Base-by-base conservation (phyloP, 2,329 filamentous ascomycete species). In the Trichoderma guizhouense region DNA sequence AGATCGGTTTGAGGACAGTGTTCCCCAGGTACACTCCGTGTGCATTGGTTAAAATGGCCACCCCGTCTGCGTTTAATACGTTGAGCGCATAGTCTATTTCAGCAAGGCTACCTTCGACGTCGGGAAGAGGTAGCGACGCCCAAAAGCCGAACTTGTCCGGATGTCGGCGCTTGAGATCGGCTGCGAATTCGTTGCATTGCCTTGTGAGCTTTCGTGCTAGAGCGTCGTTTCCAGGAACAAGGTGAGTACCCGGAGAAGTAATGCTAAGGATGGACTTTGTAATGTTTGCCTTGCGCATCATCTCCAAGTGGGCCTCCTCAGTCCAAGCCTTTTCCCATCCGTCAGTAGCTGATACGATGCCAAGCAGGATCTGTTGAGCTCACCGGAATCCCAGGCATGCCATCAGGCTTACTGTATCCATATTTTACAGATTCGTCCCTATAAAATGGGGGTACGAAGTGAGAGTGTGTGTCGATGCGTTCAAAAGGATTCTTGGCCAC, bases 251-350 rank as follows among this genome's bases (percentile, higher is more conserved):
- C 0, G 87, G 88, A 0, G 84, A 84, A 7, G 84, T 86, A 76
- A 89, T 84, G 75, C 85, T 87, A 11, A 90, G 78, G 47, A 89
- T 85, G 12, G 86, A 86, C 75, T 84, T 86, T 5, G 77, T 77
- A 72, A 90, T 86, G 73, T 84, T 83, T 72, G 83, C 76, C 1
- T 79, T 76, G 57, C 83, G 75, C 87, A 89, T 89, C 75, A 88
- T 79, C 1, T 79, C 77, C 3, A 88, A 80, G 72, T 89, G 86
- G 15, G 75, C 75, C 71, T 83, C 79, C 11, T 78, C 73, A 53
- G 79, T 82, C 87, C 87, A 89, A 65, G 77, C 74, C 81, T 18
- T 78, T 55, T 60, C 4, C 26, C 7, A n/a, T 60, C 26, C 9
- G 57, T 60, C 7, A 30, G 30, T 60, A 60, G 57, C 30, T 24